Evolutionary conservation across 345 rosid genomes (phyloP), one percentile per base, ranked within the genome.

Genomic region (Moricandia arvensis): DNA sequence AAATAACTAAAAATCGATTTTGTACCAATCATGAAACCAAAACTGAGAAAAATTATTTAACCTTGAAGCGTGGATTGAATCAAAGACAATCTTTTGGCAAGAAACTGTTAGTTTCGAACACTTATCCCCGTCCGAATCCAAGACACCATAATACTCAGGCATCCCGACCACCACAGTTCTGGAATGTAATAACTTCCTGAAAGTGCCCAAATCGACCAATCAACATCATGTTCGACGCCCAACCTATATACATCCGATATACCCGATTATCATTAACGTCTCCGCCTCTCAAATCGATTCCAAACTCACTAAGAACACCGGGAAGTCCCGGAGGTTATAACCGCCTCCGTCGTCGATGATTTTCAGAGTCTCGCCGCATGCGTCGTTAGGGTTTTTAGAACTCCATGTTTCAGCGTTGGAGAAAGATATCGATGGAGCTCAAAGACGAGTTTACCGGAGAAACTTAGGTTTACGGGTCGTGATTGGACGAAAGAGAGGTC

Each of bases 371-470:
- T 60, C 82, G 55, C 99, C 96, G 24, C 98, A 95, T 0, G 85
- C 83, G 57, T 88, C 88, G 75, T 95, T 95, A 0, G 94, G 78
- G 80, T 89, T 90, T 55, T 90, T 91, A 41, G 64, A 64, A 21
- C 0, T 63, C 99, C 99, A 95, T 47, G 2, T 47, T 60, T 75
- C 73, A 34, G 93, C 90, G 35, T 92, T 91, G 3, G 88, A 30
- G 67, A 90, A 95, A 24, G 81, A 69, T 95, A 93, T 98, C 97
- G 90, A 35, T 93, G 99, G 6, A 79, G 70, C 86, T 95, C 99
- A 18, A 90, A 90, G 16, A 89, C 96, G 30, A 91, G 71, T 75
- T 95, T 95, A 30, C 75, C 64, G 3, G 83, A 78, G 76, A 93
- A 92, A 0, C 91, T 73, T 34, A 95, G 75, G 8, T 62, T 83